Percentiles rank a stretch among this genome's conserved stretches.
phyloP scores from a whole-genome alignment of 352 stramenopile species.

The Phytophthora macrochlamydospora region DNA sequence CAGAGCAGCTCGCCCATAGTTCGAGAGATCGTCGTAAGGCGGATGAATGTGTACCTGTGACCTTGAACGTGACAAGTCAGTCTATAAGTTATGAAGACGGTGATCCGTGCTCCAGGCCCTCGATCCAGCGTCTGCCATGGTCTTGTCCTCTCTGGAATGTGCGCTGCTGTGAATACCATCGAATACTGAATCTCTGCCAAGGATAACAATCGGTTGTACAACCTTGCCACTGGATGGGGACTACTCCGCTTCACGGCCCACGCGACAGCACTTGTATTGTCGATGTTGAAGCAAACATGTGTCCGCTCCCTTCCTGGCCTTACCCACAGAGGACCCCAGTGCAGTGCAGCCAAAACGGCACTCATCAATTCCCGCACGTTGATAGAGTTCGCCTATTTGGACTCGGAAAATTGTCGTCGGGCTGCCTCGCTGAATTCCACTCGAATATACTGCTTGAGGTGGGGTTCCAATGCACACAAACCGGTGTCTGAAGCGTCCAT shows the following conservation, averaged over 20 bases:
- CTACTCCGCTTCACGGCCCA: slow-evolving; percentile 1
- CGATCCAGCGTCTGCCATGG: slow-evolving; percentile 11
- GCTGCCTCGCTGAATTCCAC: slow-evolving; percentile 1
- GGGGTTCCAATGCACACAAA: slow-evolving; percentile 5
- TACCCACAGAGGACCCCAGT: slow-evolving; percentile 4
- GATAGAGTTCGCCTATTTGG: slow-evolving; percentile 10
- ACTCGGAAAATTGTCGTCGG: not conserved
- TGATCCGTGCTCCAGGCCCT: slow-evolving; percentile 11
- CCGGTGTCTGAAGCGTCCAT: slow-evolving; percentile 17
- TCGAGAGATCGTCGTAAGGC: slow-evolving; percentile 19
- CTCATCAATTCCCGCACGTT: slow-evolving; percentile 18
- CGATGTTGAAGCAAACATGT: slow-evolving; percentile 6
- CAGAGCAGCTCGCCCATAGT: slow-evolving; percentile 11
- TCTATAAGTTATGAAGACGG: slow-evolving; percentile 4
- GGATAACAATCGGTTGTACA: slow-evolving; percentile 10
- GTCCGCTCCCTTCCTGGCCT: not conserved
- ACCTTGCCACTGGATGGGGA: not conserved
- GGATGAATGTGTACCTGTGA: slow-evolving; percentile 11
- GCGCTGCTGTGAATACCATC: slow-evolving; percentile 7
- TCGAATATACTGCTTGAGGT: slow-evolving; percentile 15
- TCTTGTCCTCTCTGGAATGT: slow-evolving; percentile 9
- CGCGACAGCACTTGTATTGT: slow-evolving; percentile 7
- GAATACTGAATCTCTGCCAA: slow-evolving; percentile 8
- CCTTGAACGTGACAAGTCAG: slow-evolving; percentile 21
- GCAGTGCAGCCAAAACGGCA: not conserved